A percentile compares a stretch with the other conserved stretches of the same genome.
Evolutionary conservation across 2,329 filamentous ascomycete genomes (phyloP).

Genomic region (Colletotrichum sidae): DNA sequence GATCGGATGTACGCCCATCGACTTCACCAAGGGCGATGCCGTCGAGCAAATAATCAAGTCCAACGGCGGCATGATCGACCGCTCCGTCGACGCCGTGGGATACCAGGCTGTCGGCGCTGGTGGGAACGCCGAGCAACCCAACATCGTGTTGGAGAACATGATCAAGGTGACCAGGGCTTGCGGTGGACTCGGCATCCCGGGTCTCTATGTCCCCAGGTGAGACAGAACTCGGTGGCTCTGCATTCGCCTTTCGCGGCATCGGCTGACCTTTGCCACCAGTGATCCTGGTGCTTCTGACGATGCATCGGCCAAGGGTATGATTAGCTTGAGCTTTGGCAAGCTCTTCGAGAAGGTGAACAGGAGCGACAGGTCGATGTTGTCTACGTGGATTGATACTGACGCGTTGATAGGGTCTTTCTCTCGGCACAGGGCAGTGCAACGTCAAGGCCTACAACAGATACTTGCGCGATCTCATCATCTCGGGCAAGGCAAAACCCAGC

Average conservation of each 20-base stretch:
- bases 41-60: constrained; percentile 70
- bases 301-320: constrained; percentile 71
- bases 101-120: constrained; percentile 70
- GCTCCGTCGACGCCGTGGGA: constrained; percentile 74
- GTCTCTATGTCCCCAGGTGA: constrained; percentile 57
- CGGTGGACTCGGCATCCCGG: constrained; percentile 71
- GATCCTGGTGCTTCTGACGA: constrained; percentile 74
- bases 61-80: constrained; percentile 68
- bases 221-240: not conserved
- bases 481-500: constrained; percentile 72
- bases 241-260: not conserved
- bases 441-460: constrained; percentile 77
- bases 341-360: constrained; percentile 71
- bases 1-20: constrained; percentile 70
- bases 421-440: constrained; percentile 75
- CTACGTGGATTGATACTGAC: not conserved
- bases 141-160: constrained; percentile 72
- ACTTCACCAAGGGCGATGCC: constrained; percentile 70
- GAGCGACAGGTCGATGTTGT: constrained; percentile 20
- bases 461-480: constrained; percentile 73
- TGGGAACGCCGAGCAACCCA: constrained; percentile 70
- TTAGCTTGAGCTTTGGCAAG: constrained; percentile 74
- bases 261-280: constrained; percentile 42
- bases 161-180: constrained; percentile 72
- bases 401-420: constrained; percentile 61